These are phyloP conservation scores for Lasiodiplodia theobromae DNA, from an alignment of 2,329 filamentous ascomycete species.

Conservation along the genomic window DNA sequence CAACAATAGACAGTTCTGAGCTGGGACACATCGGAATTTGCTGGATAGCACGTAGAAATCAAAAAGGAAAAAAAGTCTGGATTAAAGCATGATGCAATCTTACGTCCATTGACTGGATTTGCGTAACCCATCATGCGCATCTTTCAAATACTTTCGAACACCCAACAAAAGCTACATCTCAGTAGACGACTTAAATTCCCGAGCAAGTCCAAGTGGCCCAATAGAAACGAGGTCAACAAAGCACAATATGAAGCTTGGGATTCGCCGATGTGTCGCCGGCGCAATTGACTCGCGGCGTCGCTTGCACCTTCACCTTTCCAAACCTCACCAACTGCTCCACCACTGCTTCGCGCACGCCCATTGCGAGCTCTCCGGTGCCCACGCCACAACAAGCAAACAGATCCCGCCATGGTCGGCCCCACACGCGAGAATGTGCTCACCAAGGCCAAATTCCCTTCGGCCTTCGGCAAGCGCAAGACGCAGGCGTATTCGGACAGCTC, in stretches of 20 bases:
- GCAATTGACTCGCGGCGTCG: background rate
- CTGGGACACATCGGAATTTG: background rate
- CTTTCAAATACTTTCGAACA: background rate
- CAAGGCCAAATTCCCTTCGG: conserved; percentile 72
- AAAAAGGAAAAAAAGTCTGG: background rate
- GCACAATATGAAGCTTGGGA: background rate
- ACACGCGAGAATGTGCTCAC: conserved; percentile 63
- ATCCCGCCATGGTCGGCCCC: conserved; percentile 37
- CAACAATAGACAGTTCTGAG: background rate
- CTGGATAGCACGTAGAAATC: background rate
- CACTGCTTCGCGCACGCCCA: background rate
- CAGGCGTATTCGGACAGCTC: conserved; percentile 66
- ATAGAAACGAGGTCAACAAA: background rate
- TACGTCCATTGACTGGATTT: background rate
- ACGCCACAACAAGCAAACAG: background rate
- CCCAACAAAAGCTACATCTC: background rate
- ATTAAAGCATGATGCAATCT: background rate
- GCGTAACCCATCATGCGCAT: background rate
- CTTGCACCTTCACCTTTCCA: conserved; percentile 9
- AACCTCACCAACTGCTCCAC: background rate
- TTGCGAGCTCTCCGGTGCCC: background rate
- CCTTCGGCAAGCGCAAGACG: conserved; percentile 73
- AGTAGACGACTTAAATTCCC: background rate
- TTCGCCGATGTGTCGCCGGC: conserved; percentile 7
- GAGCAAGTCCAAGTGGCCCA: background rate